Evolutionary conservation across 1,284 basidiomycete species (phyloP).

Genomic region (Cryptococcus sp.): DNA sequence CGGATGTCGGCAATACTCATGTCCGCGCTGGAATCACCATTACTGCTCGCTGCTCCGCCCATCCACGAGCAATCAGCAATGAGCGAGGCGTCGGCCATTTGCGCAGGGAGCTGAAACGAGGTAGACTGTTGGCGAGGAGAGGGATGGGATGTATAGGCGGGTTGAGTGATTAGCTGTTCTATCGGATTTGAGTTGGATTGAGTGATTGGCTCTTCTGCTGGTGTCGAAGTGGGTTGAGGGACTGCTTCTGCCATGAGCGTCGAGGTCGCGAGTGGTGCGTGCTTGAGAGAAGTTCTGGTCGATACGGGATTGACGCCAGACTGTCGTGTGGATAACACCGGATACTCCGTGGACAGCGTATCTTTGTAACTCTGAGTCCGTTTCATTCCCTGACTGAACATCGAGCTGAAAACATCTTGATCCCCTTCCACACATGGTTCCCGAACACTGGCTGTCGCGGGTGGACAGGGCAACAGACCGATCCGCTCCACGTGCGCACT

Average conservation of each 20-base stretch:
- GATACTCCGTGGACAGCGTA: constrained; percentile 10
- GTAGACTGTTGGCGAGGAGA: constrained; percentile 5
- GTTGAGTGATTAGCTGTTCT: not conserved
- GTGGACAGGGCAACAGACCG: no score
- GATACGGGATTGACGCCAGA: constrained; percentile 8
- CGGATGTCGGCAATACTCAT: constrained; percentile 13
- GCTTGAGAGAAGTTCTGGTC: constrained; percentile 3
- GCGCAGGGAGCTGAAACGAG: constrained; percentile 16
- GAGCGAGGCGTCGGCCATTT: constrained; percentile 13
- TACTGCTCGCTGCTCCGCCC: constrained; percentile 10
- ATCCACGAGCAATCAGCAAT: constrained; percentile 18
- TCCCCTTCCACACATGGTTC: no score
- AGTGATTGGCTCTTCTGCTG: not conserved
- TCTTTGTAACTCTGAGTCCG: not conserved
- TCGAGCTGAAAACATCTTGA: no score
- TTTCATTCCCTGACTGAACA: not conserved
- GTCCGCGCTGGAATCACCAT: constrained; percentile 18
- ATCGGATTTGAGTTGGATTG: not conserved
- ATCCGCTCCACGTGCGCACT: not conserved
- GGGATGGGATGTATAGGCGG: not conserved
- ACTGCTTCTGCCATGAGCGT: not conserved
- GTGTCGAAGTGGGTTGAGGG: not conserved
- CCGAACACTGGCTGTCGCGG: no score
- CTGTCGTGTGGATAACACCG: constrained; percentile 27
- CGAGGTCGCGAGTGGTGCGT: not conserved